These are phyloP conservation scores for Chytriomyces sp. DNA, from an alignment of 192 early-diverging fungal species.

Conservation along the genomic window DNA sequence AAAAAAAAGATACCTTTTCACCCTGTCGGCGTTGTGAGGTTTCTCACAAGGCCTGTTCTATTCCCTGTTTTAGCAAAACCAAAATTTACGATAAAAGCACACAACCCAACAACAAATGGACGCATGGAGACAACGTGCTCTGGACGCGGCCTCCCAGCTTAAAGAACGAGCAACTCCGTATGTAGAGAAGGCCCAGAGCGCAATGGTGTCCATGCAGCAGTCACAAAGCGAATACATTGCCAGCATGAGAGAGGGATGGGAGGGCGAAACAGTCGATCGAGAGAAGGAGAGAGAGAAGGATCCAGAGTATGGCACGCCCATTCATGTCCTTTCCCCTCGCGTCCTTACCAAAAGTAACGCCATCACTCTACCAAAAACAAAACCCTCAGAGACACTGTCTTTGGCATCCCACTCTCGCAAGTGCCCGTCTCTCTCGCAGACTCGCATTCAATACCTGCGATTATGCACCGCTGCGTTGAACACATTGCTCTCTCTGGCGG, in stretches of 20 bases:
- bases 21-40: too few relatives aligned
- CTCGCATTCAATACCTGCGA: background rate
- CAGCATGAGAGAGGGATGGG: background rate
- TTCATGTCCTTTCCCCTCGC: too few relatives aligned
- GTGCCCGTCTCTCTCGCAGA: background rate
- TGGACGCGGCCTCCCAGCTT: conserved; percentile 1
- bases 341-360: too few relatives aligned
- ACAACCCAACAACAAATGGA: conserved; percentile 18
- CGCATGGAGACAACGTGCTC: background rate
- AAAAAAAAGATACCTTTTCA: too few relatives aligned
- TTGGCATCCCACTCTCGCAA: background rate
- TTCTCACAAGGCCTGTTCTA: too few relatives aligned
- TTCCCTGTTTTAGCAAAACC: too few relatives aligned
- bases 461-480: background rate
- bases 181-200: background rate
- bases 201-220: background rate
- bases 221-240: conserved; percentile 2
- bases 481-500: background rate
- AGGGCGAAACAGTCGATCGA: background rate
- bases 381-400: background rate
- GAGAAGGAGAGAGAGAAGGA: too few relatives aligned
- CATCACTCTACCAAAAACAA: too few relatives aligned
- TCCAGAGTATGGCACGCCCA: too few relatives aligned
- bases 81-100: too few relatives aligned
- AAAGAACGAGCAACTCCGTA: background rate